Evolutionary conservation across 1,284 basidiomycete genomes (phyloP).

Genomic region (Ustilago crameri): DNA sequence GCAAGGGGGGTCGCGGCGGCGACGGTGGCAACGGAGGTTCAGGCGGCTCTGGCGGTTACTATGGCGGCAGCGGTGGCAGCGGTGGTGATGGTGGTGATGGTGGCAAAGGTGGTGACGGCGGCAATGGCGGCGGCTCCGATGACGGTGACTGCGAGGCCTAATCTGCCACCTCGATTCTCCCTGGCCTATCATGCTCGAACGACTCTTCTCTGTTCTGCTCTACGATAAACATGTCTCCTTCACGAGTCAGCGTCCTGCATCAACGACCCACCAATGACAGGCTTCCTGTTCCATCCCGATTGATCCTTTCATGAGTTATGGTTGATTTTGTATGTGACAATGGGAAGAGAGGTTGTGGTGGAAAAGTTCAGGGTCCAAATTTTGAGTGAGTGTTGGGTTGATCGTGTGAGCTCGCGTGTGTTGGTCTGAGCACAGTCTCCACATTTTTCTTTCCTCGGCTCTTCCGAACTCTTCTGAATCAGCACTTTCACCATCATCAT

Average conservation of each 20-base stretch:
- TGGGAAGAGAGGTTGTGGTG: background rate
- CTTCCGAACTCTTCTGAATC: slow-evolving; percentile 4
- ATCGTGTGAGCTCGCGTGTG: slow-evolving; percentile 12
- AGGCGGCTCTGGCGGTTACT: slow-evolving; percentile 1
- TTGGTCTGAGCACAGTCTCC: slow-evolving; percentile 4
- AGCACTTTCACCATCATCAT: background rate
- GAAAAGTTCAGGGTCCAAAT: slow-evolving; percentile 13
- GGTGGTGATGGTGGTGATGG: slow-evolving; percentile 22
- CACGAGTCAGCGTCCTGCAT: background rate
- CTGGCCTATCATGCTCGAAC: background rate
- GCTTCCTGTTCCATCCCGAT: too few species aligned
- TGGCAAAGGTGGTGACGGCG: slow-evolving; percentile 11
- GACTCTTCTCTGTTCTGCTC: background rate
- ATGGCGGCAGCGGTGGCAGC: slow-evolving; percentile 10
- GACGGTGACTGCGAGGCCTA: background rate
- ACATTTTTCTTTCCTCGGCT: too few species aligned
- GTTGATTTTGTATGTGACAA: too few species aligned
- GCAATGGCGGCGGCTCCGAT: background rate
- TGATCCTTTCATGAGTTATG: too few species aligned
- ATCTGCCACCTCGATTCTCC: background rate
- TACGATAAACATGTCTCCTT: slow-evolving; percentile 5
- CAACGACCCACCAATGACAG: slow-evolving; percentile 1
- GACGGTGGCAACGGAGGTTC: background rate
- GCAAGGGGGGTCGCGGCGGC: background rate
- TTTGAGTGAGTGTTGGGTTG: background rate